A percentile compares a stretch with the other conserved stretches of the same genome.
These are phyloP conservation scores for Cladosporium halotolerans DNA, from an alignment of 2,329 filamentous ascomycete genomes.

Conservation along the genomic window DNA sequence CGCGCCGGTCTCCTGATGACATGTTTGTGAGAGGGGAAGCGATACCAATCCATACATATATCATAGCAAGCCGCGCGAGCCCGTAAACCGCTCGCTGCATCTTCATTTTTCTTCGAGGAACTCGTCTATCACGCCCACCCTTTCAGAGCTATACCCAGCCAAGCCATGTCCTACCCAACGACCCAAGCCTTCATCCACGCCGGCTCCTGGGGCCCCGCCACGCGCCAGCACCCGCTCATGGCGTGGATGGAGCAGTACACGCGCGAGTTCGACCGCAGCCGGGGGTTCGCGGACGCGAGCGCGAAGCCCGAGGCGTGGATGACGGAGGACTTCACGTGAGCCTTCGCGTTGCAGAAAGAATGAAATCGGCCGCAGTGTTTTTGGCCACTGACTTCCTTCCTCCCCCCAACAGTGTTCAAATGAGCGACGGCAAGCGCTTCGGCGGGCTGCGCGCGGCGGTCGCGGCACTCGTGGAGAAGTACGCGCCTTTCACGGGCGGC, in stretches of 20 bases:
- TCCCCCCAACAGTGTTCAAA: slow-evolving; percentile 7
- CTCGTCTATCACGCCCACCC: too few relatives aligned
- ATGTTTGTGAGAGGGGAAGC: too few relatives aligned
- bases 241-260: slow-evolving; percentile 26
- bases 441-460: slow-evolving; percentile 19
- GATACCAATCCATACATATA: too few relatives aligned
- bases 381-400: too few relatives aligned
- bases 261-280: slow-evolving; percentile 15
- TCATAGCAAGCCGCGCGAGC: too few relatives aligned
- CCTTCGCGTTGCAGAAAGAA: too few relatives aligned
- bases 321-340: background rate
- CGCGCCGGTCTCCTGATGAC: too few relatives aligned
- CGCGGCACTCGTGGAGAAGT: slow-evolving; percentile 17
- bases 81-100: too few relatives aligned
- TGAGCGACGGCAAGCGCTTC: slow-evolving; percentile 19
- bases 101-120: too few relatives aligned
- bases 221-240: slow-evolving; percentile 21
- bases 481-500: slow-evolving; percentile 19
- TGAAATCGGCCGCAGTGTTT: too few relatives aligned
- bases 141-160: too few relatives aligned
- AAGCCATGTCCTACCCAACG: slow-evolving; percentile 21
- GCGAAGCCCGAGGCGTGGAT: slow-evolving; percentile 13
- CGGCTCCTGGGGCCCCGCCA: slow-evolving; percentile 18
- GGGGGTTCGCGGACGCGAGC: slow-evolving; percentile 2
- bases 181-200: slow-evolving; percentile 18